phyloP scores from a whole-genome alignment of 768 basidiomycete species.

The Suillus occidentalis region DNA sequence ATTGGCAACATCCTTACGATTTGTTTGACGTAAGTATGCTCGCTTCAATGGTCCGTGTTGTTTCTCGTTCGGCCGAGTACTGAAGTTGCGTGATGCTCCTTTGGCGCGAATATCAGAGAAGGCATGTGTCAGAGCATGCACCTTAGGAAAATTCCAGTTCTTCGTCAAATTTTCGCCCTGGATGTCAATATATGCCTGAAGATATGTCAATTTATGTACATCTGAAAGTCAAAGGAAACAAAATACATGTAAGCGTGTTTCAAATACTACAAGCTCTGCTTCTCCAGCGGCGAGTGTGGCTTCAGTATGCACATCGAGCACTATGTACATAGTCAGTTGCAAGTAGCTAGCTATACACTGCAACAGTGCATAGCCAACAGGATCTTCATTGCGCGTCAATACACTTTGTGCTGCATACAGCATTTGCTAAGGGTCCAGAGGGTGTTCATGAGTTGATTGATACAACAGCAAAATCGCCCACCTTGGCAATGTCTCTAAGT shows the following conservation, averaged over 20 bases:
- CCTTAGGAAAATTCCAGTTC: conserved; percentile 6
- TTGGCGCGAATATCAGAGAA: neutral
- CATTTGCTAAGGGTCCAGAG: neutral
- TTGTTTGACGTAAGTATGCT: conserved; percentile 27
- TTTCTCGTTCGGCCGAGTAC: conserved; percentile 31
- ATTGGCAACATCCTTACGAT: conserved; percentile 31
- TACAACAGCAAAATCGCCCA: conserved; percentile 5
- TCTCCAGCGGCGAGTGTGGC: conserved; percentile 22
- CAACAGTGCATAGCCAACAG: conserved; percentile 25
- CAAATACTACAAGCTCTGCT: neutral
- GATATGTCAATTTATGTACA: neutral
- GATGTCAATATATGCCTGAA: neutral
- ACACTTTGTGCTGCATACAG: neutral
- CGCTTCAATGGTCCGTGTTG: conserved; percentile 27
- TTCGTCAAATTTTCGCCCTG: neutral
- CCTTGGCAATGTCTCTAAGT: conserved; percentile 37
- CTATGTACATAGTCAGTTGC: conserved; percentile 29
- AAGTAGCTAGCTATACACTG: conserved; percentile 31
- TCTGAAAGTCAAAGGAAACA: neutral
- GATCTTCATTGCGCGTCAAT: neutral
- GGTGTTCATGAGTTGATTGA: neutral
- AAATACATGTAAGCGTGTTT: neutral
- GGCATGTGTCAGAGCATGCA: conserved; percentile 3
- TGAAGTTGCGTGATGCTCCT: conserved; percentile 21
- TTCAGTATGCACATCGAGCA: conserved; percentile 32